phyloP scores from a whole-genome alignment of 805 yeast species.

The Candida loeiensis region DNA sequence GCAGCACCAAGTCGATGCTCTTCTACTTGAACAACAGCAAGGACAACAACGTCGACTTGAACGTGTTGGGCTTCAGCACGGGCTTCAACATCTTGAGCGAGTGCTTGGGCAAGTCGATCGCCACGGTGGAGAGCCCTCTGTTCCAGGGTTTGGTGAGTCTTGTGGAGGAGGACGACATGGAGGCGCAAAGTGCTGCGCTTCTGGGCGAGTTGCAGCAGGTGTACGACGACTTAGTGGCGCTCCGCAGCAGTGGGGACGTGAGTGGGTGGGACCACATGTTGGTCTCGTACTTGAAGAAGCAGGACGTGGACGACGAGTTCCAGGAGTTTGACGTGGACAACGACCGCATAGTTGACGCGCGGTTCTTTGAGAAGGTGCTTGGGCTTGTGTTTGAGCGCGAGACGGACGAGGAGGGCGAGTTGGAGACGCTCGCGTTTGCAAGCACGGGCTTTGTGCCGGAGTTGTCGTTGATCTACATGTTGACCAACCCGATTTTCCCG shows the following conservation, averaged over 20 bases:
- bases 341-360: slow-evolving; percentile 62
- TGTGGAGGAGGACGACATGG: slow-evolving; percentile 14
- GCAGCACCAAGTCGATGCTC: slow-evolving; percentile 39
- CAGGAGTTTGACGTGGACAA: slow-evolving; percentile 57
- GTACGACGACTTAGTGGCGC: slow-evolving; percentile 21
- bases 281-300: slow-evolving; percentile 27
- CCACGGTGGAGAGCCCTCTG: slow-evolving; percentile 9
- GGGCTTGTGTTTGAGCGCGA: slow-evolving; percentile 36
- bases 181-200: slow-evolving; percentile 8
- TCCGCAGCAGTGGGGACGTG: slow-evolving; percentile 18
- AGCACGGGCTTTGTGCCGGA: slow-evolving; percentile 46
- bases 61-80: slow-evolving; percentile 49
- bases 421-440: slow-evolving; percentile 21
- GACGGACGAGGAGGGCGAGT: slow-evolving; percentile 8
- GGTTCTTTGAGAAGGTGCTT: slow-evolving; percentile 47
- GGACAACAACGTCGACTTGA: slow-evolving; percentile 42
- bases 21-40: slow-evolving; percentile 40
- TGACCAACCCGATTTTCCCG: slow-evolving; percentile 89
- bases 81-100: slow-evolving; percentile 69
- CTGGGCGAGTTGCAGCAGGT: slow-evolving; percentile 20
- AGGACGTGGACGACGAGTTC: slow-evolving; percentile 24
- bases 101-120: slow-evolving; percentile 62
- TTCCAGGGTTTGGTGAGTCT: slow-evolving; percentile 28
- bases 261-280: slow-evolving; percentile 27
- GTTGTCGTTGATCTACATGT: slow-evolving; percentile 60